Percentiles rank a stretch among this genome's conserved stretches.
These are phyloP conservation scores for Arctium lappa DNA, from an alignment of 129 eudicot genomes.

Conservation along the genomic window DNA sequence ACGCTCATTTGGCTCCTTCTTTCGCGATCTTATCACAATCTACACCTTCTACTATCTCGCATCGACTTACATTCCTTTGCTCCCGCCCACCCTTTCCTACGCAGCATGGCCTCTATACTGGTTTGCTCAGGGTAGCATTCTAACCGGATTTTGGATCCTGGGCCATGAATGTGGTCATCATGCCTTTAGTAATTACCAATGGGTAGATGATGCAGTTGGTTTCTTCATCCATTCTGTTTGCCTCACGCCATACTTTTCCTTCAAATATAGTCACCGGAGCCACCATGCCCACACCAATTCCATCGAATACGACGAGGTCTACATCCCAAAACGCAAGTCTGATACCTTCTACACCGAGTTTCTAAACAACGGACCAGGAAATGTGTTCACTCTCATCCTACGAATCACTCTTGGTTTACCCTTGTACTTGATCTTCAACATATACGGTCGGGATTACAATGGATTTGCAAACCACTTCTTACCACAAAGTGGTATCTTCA, in stretches of 20 bases:
- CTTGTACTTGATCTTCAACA: conserved; percentile 28
- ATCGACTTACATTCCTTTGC: conserved; percentile 14
- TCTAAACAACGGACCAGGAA: conserved; percentile 32
- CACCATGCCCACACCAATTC: conserved; percentile 38
- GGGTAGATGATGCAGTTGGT: conserved; percentile 22
- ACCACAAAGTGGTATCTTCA: conserved; percentile 24
- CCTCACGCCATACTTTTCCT: conserved; percentile 26
- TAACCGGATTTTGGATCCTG: conserved; percentile 29
- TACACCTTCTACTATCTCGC: conserved; percentile 16
- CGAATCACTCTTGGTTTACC: conserved; percentile 27
- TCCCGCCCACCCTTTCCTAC: conserved; percentile 12
- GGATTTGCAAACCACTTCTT: conserved; percentile 26
- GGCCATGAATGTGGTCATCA: conserved; percentile 38
- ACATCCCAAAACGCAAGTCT: conserved; percentile 28
- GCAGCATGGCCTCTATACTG: conserved; percentile 31
- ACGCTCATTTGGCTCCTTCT: conserved; percentile 23
- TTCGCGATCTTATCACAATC: conserved; percentile 18
- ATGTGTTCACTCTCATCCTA: conserved; percentile 15
- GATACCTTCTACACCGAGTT: conserved; percentile 26
- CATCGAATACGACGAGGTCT: conserved; percentile 30
- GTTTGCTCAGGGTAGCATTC: conserved; percentile 24
- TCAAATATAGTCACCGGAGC: conserved; percentile 30
- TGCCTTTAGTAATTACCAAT: conserved; percentile 27
- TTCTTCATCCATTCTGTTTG: conserved; percentile 29
- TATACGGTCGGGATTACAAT: conserved; percentile 19